Evolutionary conservation across 2,329 filamentous ascomycete species (phyloP).

Genomic region (Tolypocladium ophioglossoides): DNA sequence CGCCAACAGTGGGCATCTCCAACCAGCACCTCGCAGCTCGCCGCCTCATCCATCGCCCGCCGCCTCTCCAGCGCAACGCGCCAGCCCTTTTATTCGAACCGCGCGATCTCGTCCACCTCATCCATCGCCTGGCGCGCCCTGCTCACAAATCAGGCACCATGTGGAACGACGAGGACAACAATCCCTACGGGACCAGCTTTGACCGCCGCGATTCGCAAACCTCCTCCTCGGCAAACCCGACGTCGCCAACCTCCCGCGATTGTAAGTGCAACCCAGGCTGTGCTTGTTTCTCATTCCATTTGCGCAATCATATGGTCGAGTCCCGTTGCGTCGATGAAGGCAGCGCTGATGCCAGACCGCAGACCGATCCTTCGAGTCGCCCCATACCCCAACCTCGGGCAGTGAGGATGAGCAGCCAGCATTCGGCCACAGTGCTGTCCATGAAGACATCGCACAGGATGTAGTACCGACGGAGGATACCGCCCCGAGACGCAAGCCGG

Average conservation of each 20-base stretch:
- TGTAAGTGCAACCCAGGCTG: constrained; percentile 36
- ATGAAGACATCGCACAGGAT: constrained; percentile 35
- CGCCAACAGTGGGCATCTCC: background rate
- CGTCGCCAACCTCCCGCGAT: constrained; percentile 46
- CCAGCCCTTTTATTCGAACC: background rate
- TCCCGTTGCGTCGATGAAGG: background rate
- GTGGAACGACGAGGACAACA: constrained; percentile 99
- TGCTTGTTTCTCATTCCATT: background rate
- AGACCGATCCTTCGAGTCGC: constrained; percentile 45
- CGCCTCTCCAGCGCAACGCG: background rate
- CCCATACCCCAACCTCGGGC: constrained; percentile 61
- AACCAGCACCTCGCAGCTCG: background rate
- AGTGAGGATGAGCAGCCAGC: constrained; percentile 53
- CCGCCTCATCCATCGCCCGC: background rate
- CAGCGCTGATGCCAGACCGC: background rate
- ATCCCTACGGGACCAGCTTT: constrained; percentile 87
- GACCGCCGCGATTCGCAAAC: constrained; percentile 73
- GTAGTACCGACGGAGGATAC: constrained; percentile 30
- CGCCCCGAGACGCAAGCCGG: constrained; percentile 58
- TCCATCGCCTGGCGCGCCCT: constrained; percentile 1
- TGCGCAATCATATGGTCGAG: background rate
- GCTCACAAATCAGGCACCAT: constrained; percentile 34
- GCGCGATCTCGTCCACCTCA: background rate
- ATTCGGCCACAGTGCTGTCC: constrained; percentile 15
- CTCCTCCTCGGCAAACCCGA: constrained; percentile 54